Percentiles rank a stretch among this genome's conserved stretches.
phyloP scores from a whole-genome alignment of 345 rosid genomes.

The Lagerstroemia speciosa region DNA sequence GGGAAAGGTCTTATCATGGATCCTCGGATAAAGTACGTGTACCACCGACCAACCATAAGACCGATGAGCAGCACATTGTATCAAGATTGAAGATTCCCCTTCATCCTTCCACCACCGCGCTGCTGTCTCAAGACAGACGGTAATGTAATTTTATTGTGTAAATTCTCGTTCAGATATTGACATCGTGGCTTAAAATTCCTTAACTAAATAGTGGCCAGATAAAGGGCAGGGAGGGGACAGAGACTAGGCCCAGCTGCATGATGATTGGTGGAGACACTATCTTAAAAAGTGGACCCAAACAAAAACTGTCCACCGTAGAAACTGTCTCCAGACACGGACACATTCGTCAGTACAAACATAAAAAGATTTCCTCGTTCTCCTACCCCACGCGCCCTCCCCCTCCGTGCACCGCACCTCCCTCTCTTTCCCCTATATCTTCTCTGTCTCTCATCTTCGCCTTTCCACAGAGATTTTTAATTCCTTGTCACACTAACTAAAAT shows the following conservation, averaged over 20 bases:
- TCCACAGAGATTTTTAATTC: neutral
- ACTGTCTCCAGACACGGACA: neutral
- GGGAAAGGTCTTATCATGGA: constrained; percentile 96
- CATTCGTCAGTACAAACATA: neutral
- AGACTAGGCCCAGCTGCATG: too few relatives aligned
- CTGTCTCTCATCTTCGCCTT: neutral
- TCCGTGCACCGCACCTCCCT: neutral
- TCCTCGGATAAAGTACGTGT: constrained; percentile 87
- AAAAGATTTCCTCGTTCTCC: neutral
- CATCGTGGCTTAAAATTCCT: too few relatives aligned
- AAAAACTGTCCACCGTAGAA: neutral
- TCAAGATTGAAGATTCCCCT: neutral
- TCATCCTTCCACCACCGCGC: neutral
- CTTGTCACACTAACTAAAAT: too few relatives aligned
- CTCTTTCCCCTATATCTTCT: neutral
- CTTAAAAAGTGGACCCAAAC: too few relatives aligned
- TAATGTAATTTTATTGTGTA: neutral
- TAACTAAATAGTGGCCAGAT: neutral
- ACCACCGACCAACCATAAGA: constrained; percentile 72
- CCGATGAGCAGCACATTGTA: neutral
- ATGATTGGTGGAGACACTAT: too few relatives aligned
- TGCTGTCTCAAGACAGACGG: neutral
- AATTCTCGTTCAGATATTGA: too few relatives aligned
- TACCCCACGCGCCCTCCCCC: neutral
- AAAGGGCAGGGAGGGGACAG: too few relatives aligned